Base-by-base conservation (phyloP, 2,329 filamentous ascomycete species). In the Colletotrichum tofieldiae region DNA sequence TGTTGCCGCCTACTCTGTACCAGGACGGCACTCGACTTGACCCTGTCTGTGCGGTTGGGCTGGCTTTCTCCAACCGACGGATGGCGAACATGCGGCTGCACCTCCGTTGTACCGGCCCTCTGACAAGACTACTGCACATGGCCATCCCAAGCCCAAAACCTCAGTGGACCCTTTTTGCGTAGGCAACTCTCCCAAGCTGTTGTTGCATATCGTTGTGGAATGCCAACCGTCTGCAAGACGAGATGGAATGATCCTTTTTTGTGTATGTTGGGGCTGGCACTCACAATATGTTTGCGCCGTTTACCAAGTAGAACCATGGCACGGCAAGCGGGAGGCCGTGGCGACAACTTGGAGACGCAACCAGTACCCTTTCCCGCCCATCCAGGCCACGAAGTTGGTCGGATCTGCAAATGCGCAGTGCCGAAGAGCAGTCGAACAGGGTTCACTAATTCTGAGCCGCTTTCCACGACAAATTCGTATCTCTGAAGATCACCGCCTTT, bases 121-220 rank as follows among this genome's bases (percentile, higher is more conserved):
- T 76, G 75, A 75, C 76, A 73, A 76, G 76, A 78, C 75, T 73
- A 45, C 62, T 77, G 76, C 79, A 81, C 78, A 80, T 81, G 80
- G 78, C 79, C 47, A 71, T 23, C 51, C 72, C 78, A 78, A 76
- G 77, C 74, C 74, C 65, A 69, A 71, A 65, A 73, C 74, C 65
- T 29, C 70, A 72, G 70, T 67, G 59, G 75, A 64, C 51, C 58
- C 26, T 5, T 9, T 2, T 23, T 14, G 14, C 23, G 14, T 26
- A 23, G n/a, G 7, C 41, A 16, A 29, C 39, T 65, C 29, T 23
- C 26, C 37, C 51, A 59, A 52, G 47, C 56, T 45, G 32, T 18
- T 26, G 12, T 35, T 49, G 35, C 51, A 68, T 16, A n/a, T 3
- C 16, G 56, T 35, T 58, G 29, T 29, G 23, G 41, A 45, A 43